phyloP scores from a whole-genome alignment of 805 yeast species.

The Kluyveromyces dobzhanskii region DNA sequence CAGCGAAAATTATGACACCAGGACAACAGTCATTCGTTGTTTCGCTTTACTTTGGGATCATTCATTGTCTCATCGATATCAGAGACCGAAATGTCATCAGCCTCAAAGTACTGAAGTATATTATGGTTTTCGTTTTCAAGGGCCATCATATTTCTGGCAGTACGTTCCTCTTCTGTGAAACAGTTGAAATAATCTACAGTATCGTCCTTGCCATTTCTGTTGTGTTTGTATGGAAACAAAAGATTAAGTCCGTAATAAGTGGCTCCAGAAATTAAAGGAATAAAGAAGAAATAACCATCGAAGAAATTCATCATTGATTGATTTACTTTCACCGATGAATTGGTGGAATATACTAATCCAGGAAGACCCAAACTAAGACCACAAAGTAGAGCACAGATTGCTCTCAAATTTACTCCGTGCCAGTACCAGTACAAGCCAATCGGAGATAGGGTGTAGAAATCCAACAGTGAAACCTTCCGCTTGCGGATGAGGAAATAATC shows the following conservation, averaged over 20 bases:
- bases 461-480: slow-evolving; percentile 26
- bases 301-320: slow-evolving; percentile 15
- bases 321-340: slow-evolving; percentile 9
- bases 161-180: slow-evolving; percentile 14
- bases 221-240: slow-evolving; percentile 12
- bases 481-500: slow-evolving; percentile 32
- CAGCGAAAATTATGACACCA: no score
- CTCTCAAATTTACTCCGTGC: slow-evolving; percentile 15
- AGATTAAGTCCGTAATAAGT: slow-evolving; percentile 10
- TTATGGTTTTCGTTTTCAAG: slow-evolving; percentile 6
- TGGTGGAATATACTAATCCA: slow-evolving; percentile 14
- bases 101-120: slow-evolving; percentile 9
- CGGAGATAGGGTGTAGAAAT: slow-evolving; percentile 26
- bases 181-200: slow-evolving; percentile 19
- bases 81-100: slow-evolving; percentile 1
- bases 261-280: slow-evolving; percentile 13
- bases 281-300: slow-evolving; percentile 18
- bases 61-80: background rate
- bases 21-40: no score
- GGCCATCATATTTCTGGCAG: slow-evolving; percentile 13
- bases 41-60: no score
- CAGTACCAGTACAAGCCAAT: slow-evolving; percentile 17
- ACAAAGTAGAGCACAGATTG: slow-evolving; percentile 9
- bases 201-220: slow-evolving; percentile 10
- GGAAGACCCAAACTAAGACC: slow-evolving; percentile 17